Conservation (phyloP, 2,329 filamentous ascomycete species). For the Aureobasidium leucospermi region DNA sequence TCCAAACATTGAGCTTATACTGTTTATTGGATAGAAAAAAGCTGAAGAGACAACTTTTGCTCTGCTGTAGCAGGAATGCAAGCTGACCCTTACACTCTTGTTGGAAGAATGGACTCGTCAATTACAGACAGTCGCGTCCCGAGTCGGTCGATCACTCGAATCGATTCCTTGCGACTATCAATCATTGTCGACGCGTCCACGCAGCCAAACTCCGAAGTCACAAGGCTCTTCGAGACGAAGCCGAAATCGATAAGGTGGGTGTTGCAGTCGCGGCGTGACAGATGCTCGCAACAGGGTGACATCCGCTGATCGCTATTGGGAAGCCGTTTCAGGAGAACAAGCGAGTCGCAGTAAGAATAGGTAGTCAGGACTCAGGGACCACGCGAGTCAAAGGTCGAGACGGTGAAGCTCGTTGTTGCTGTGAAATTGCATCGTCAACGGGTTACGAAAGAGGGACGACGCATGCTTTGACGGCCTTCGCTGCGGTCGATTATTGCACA, state of each 20-base stretch:
- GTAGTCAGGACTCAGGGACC: neutral
- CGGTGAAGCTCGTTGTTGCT: neutral
- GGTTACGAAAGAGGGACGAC: neutral
- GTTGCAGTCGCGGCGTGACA: neutral
- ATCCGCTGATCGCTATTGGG: slow-evolving; percentile 1
- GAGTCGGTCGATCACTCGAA: neutral
- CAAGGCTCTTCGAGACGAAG: neutral
- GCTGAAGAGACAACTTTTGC: neutral
- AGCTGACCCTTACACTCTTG: neutral
- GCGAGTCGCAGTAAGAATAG: neutral
- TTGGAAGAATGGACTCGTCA: no score
- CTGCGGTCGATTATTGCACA: neutral
- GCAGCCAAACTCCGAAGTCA: neutral
- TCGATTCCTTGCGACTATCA: neutral
- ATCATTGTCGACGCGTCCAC: neutral
- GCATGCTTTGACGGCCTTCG: neutral
- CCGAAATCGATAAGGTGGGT: neutral
- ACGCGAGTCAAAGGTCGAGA: neutral
- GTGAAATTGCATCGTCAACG: slow-evolving; percentile 1
- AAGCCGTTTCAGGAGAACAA: slow-evolving; percentile 8
- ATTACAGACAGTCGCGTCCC: neutral
- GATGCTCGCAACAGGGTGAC: neutral
- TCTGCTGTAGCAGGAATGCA: neutral
- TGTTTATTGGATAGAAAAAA: neutral
- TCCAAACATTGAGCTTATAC: slow-evolving; percentile 12